phyloP scores from a whole-genome alignment of 306 rosid species.

The Trifolium repens region DNA sequence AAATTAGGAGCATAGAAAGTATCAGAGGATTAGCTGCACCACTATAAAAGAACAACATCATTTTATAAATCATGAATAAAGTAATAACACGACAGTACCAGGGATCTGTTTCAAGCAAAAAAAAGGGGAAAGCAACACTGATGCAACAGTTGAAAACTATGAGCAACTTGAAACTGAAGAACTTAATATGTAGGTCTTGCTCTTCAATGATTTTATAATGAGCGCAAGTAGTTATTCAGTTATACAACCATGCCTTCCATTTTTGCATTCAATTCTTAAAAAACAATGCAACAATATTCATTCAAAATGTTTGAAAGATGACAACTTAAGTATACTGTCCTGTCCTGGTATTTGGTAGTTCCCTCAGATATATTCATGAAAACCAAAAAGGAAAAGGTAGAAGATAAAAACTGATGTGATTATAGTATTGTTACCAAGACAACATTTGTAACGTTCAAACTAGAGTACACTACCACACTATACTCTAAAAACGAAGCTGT shows the following conservation, averaged over 20 bases:
- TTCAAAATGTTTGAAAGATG: slow-evolving; percentile 18
- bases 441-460: slow-evolving; percentile 35
- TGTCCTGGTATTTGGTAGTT: slow-evolving; percentile 15
- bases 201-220: slow-evolving; percentile 5
- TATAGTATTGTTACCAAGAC: slow-evolving; percentile 24
- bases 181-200: neutral
- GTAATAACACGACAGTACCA: slow-evolving; percentile 24
- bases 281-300: slow-evolving; percentile 20
- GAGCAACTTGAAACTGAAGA: slow-evolving; percentile 18
- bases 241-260: slow-evolving; percentile 16
- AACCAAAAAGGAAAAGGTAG: slow-evolving; percentile 1
- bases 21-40: neutral
- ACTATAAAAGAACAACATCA: slow-evolving; percentile 36
- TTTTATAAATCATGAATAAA: slow-evolving; percentile 28
- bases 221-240: slow-evolving; percentile 26
- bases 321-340: neutral
- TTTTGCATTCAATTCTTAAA: slow-evolving; percentile 25
- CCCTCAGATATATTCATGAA: slow-evolving; percentile 23
- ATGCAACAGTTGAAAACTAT: neutral
- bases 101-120: slow-evolving; percentile 19
- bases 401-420: slow-evolving; percentile 21
- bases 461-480: slow-evolving; percentile 18
- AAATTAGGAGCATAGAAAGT: slow-evolving; percentile 58
- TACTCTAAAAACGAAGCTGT: slow-evolving; percentile 17
- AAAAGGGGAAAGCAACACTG: neutral